These are phyloP conservation scores for Physcia stellaris DNA, from an alignment of 495 filamentous ascomycete species.

Conservation along the genomic window DNA sequence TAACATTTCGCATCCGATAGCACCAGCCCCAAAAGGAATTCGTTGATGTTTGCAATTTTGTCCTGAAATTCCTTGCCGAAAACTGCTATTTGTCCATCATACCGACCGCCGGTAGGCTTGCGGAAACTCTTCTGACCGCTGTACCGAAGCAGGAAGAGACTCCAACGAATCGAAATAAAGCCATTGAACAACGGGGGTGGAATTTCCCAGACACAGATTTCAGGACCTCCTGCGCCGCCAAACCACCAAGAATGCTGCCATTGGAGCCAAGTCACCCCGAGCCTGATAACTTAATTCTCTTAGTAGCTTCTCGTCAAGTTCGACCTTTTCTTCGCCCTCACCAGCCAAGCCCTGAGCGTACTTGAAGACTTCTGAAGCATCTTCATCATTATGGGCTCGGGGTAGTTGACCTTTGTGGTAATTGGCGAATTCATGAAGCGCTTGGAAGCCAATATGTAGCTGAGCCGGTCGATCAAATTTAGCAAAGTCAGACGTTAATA, in stretches of 20 bases:
- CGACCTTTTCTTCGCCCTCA: conserved; percentile 53
- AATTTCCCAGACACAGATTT: conserved; percentile 98
- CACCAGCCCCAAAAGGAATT: conserved; percentile 93
- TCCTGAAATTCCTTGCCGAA: conserved; percentile 91
- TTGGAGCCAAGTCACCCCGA: conserved; percentile 76
- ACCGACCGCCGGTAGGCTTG: conserved; percentile 67
- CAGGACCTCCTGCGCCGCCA: conserved; percentile 89
- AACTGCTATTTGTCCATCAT: conserved; percentile 95
- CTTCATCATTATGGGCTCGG: conserved; percentile 65
- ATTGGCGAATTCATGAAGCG: conserved; percentile 70
- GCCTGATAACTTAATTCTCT: conserved; percentile 92
- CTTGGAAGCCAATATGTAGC: conserved; percentile 86
- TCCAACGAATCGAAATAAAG: conserved; percentile 97
- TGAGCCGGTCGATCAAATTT: conserved; percentile 92
- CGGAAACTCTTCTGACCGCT: conserved; percentile 77
- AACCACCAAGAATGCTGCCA: conserved; percentile 90
- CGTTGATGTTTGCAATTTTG: conserved; percentile 72
- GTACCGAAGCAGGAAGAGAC: conserved; percentile 61
- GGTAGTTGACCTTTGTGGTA: conserved; percentile 57
- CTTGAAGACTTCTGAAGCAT: conserved; percentile 65
- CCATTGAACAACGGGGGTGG: conserved; percentile 78
- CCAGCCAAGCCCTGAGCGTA: conserved; percentile 56
- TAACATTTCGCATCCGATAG: conserved; percentile 97
- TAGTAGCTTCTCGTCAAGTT: conserved; percentile 85
- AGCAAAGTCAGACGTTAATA: conserved; percentile 87